phyloP scores from a whole-genome alignment of 768 basidiomycete species.

The Termitomyces heimii region DNA sequence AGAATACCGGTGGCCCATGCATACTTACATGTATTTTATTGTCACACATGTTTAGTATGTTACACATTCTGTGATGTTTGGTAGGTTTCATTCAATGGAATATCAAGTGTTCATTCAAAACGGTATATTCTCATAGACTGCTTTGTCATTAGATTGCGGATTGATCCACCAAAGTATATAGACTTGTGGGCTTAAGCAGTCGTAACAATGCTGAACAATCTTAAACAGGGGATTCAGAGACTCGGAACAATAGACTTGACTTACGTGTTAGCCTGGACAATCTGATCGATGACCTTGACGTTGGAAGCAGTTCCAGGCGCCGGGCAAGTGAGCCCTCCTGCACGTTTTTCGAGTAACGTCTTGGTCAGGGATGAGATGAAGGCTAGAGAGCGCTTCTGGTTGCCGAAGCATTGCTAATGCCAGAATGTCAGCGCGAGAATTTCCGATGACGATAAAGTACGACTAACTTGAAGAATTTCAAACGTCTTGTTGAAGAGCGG shows the following conservation, averaged over 20 bases:
- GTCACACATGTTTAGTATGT: neutral
- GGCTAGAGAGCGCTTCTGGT: slow-evolving; percentile 11
- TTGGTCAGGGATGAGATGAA: neutral
- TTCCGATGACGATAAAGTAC: neutral
- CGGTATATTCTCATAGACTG: neutral
- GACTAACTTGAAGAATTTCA: slow-evolving; percentile 23
- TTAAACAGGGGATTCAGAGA: neutral
- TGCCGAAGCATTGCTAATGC: slow-evolving; percentile 19
- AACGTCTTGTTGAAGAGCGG: slow-evolving; percentile 26
- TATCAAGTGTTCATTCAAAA: neutral
- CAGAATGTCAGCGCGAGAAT: neutral
- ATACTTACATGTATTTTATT: neutral
- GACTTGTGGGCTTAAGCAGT: neutral
- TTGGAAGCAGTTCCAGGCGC: neutral
- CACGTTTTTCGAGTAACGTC: slow-evolving; percentile 1
- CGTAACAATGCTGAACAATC: neutral
- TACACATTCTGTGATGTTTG: neutral
- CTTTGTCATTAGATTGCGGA: neutral
- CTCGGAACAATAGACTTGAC: neutral
- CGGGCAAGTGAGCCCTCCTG: slow-evolving; percentile 8
- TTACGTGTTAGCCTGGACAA: slow-evolving; percentile 10
- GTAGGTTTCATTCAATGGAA: neutral
- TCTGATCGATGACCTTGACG: slow-evolving; percentile 5
- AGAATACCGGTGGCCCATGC: neutral
- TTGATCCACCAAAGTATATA: neutral